Evolutionary conservation across 495 filamentous ascomycete genomes (phyloP).

Genomic region (Annulohypoxylon maeteangense): DNA sequence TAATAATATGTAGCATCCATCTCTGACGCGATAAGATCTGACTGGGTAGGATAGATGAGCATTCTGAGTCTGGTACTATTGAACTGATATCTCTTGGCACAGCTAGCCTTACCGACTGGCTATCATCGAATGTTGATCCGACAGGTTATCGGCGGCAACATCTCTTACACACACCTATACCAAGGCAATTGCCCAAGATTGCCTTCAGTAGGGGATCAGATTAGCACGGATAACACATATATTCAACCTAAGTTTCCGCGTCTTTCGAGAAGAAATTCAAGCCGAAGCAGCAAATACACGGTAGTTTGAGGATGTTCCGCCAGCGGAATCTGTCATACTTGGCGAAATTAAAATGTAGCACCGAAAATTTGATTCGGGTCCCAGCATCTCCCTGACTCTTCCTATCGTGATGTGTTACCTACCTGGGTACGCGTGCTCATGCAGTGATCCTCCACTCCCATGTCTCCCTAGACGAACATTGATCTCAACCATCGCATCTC

Average conservation of each 20-base stretch:
- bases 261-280: not conserved
- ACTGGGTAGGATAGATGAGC: not conserved
- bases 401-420: slow-evolving; percentile 16
- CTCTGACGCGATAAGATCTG: no score
- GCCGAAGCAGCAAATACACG: no score
- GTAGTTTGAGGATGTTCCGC: not conserved
- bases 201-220: slow-evolving; percentile 5
- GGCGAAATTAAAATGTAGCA: slow-evolving; percentile 32
- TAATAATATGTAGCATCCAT: no score
- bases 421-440: slow-evolving; percentile 6
- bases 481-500: slow-evolving; percentile 23
- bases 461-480: slow-evolving; percentile 17
- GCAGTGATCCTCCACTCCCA: slow-evolving; percentile 19
- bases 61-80: slow-evolving; percentile 9
- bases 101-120: slow-evolving; percentile 16
- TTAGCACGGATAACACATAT: not conserved
- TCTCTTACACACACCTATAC: no score
- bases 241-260: not conserved
- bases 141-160: slow-evolving; percentile 21
- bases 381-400: not conserved
- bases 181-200: slow-evolving; percentile 22
- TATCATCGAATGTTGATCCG: slow-evolving; percentile 12
- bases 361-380: slow-evolving; percentile 13
- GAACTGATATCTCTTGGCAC: slow-evolving; percentile 34
- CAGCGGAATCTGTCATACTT: slow-evolving; percentile 13